Evolutionary conservation across 352 stramenopile species (phyloP), one percentile per base, ranked within the genome.

Genomic region (Hyaloperonospora brassicae): DNA sequence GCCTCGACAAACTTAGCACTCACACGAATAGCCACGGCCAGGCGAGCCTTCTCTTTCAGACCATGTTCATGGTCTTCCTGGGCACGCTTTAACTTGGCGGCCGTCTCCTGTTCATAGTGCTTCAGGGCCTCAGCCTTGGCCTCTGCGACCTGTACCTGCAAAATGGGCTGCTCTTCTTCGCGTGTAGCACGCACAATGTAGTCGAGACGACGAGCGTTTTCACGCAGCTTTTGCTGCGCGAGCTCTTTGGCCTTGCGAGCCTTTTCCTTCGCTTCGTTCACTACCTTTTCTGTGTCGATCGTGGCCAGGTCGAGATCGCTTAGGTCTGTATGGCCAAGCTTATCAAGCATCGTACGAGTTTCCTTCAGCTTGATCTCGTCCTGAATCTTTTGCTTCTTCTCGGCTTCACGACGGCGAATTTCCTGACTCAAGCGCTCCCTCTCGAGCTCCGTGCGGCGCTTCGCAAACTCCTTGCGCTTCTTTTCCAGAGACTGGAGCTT

Each of bases 301-400:
- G 70, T 89, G 52, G 85, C 77, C 22, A 92, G 57, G 41, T 92
- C 81, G 21, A 86, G 51, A 52, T 82, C 75, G 49, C 79, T 79
- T 40, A 82, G 58, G 50, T 89, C 72, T 30, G 68, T 87, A 63
- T 83, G 79, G 36, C 81, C 81, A 13, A 92, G 59, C 65, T 89
- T 88, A 49, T 89, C 72, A 12, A 92, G 59, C 73, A 87, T 86
- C 47, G 84, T 71, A 31, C 79, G 75, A 27, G 78, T 89, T 55
- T 98, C 93, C 64, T 95, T 92, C 31, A 95, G 84, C 46, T 96
- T 91, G 51, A 98, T 95, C 63, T 98, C 92, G 41, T 95, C 84
- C 66, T 97, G 85, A 69, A 98, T 97, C 74, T 97, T 97, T 54
- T 93, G 87, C 55, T 97, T 86, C 70, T 98, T 98, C 61, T 98